Evolutionary conservation across 2,329 filamentous ascomycete species (phyloP), one percentile per base, ranked within the genome.

Genomic region (Epichloe gansuensis): DNA sequence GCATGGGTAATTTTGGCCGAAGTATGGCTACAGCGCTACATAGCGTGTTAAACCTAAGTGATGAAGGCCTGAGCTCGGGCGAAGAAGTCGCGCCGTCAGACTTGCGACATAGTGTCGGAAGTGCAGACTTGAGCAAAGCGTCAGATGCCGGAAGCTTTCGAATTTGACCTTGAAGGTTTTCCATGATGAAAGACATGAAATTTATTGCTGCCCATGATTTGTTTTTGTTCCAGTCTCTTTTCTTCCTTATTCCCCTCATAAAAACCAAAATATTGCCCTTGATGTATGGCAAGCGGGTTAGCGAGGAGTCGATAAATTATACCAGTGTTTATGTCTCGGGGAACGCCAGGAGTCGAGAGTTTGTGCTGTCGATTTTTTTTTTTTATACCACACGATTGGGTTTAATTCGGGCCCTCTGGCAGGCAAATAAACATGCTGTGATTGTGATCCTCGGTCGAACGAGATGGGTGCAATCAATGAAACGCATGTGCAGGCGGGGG

Each of bases 31-130:
- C 66, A 1, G 67, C 72, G 28, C 70, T 76, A 9, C 76, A 78
- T 58, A 79, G 76, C 54, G 76, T 77, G 38, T 67, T 77, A 17
- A 80, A 76, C 60, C 65, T 80, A 46, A 80, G 77, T 56, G 78
- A 81, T 51, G 78, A 81, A 58, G 79, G 77, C 60, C 65, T 81
- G 44, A 78, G 76, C 63, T 78, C 76, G 0, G 72, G 70, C 2
- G 78, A 81, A 46, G 78, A 81, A 47, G 63, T 74, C 28, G 65
- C 69, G 3, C 65, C 73, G 5, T 71, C 69, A 34, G 72, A 77
- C 51, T 58, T 77, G 51, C 71, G 74, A 21, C 60, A 77, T 12
- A 67, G 69, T 51, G 67, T 74, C 45, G 65, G 65, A 35, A 67
- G 64, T 50, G 58, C 64, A 34, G 62, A 68, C 43, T 69, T 66